Evolutionary conservation across 2,329 filamentous ascomycete genomes (phyloP), one percentile per base, ranked within the genome.

Genomic region (Colletotrichum sp.): DNA sequence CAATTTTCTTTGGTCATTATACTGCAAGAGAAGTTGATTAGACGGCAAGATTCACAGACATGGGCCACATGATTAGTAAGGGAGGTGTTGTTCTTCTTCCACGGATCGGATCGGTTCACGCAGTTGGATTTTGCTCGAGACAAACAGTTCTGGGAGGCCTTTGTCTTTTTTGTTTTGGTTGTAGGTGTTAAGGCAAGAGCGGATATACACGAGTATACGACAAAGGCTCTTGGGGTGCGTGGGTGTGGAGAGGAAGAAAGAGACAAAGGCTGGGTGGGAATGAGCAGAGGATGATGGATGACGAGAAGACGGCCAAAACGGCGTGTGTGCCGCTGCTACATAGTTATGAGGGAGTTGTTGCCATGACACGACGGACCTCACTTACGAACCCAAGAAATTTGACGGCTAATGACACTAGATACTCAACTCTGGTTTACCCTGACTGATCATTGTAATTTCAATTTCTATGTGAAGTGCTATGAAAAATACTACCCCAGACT

Each of bases 371-470:
- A 73, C 64, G 30, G 71, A 69, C 59, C 64, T 69, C 71, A 63
- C 70, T 69, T 69, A 76, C n/a, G 74, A 76, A 69, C 39, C 65
- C 73, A 62, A 76, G 63, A 74, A 72, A 68, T 69, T 65, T 71
- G 57, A 76, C 59, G 74, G 64, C 71, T 76, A 76, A 76, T 76
- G 74, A 76, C 59, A 69, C 29, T 72, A 75, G 32, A 76, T n/a
- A 65, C 29, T 67, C 30, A 65, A 25, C 25, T 64, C 36, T 68
- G 16, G 22, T n/a, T n/a, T 19, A 34, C 9, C 49, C 19, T 68
- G 39, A 55, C 16, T 62, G 30, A 36, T 29, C n/a, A 13, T n/a
- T 22, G 15, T 29, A 34, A 71, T 49, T 22, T 67, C 27, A 52
- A 32, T 52, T n/a, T 12, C 27, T 67, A n/a, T 52, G 16, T 39